phyloP scores from a whole-genome alignment of 495 filamentous ascomycete genomes.

The Daldinia childiae region DNA sequence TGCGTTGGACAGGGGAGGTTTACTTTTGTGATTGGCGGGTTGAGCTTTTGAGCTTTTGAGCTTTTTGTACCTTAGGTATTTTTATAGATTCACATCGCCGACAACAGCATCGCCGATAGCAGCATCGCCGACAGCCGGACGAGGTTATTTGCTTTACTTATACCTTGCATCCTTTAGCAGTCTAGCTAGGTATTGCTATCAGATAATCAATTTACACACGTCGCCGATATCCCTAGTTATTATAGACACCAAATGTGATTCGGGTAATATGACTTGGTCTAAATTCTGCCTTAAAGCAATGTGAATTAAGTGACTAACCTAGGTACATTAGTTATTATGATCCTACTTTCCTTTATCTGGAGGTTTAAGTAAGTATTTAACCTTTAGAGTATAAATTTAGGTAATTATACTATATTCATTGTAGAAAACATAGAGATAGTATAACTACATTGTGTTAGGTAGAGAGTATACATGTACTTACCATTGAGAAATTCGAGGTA shows the following conservation, averaged over 20 bases:
- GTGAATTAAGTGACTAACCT: no score
- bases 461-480: no score
- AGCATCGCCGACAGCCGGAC: neutral
- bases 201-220: no score
- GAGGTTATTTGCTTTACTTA: slow-evolving; percentile 1
- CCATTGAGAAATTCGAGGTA: neutral
- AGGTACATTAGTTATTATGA: no score
- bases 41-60: neutral
- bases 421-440: no score
- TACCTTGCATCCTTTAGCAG: neutral
- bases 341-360: no score
- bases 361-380: neutral
- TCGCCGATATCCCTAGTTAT: no score
- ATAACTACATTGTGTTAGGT: no score
- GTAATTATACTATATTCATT: neutral
- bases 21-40: neutral
- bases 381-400: neutral
- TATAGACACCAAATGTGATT: no score
- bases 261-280: no score
- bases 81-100: slow-evolving; percentile 2
- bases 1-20: neutral
- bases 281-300: no score
- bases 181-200: neutral
- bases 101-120: neutral
- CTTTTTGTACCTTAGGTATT: neutral